A percentile compares a stretch with the other conserved stretches of the same genome.
These are phyloP conservation scores for Dillenia turbinata DNA, from an alignment of 164 flowering plant species.

Conservation along the genomic window DNA sequence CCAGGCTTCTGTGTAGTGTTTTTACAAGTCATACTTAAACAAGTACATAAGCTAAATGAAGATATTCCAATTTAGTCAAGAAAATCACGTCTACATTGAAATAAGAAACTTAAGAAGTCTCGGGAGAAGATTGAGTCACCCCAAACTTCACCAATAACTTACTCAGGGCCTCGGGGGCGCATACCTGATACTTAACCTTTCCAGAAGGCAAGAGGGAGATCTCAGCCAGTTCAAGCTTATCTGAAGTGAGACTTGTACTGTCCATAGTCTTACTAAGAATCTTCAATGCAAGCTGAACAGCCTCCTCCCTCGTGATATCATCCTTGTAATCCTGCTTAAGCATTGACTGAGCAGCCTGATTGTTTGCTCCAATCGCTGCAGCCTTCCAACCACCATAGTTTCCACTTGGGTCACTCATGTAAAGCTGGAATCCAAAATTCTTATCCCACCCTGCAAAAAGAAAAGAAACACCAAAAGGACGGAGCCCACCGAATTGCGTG, in stretches of 20 bases:
- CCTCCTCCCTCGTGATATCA: constrained; percentile 47
- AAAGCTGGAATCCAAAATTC: constrained; percentile 54
- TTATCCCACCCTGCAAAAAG: constrained; percentile 72
- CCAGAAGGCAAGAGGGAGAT: constrained; percentile 42
- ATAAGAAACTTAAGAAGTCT: constrained; percentile 19
- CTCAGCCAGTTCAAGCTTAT: constrained; percentile 62
- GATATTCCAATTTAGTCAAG: too few relatives aligned
- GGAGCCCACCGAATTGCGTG: constrained; percentile 70
- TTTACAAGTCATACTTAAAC: too few relatives aligned
- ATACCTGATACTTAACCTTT: constrained; percentile 52
- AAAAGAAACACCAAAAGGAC: constrained; percentile 66
- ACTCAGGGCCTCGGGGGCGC: constrained; percentile 41
- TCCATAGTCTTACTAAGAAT: constrained; percentile 73
- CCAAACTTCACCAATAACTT: constrained; percentile 50
- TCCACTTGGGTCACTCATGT: constrained; percentile 72
- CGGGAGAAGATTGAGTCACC: constrained; percentile 47
- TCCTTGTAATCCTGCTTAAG: constrained; percentile 62
- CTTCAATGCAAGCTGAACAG: constrained; percentile 53
- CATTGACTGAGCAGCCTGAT: constrained; percentile 62
- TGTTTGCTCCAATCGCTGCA: constrained; percentile 58
- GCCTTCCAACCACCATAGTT: constrained; percentile 71
- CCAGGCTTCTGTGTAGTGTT: too few relatives aligned
- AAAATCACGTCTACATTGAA: not conserved
- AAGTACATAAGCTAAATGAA: too few relatives aligned
- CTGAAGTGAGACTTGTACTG: constrained; percentile 62